phyloP scores from a whole-genome alignment of 225 moss, liverwort and hornwort genomes.

The Pseudisothecium myosuroides region DNA sequence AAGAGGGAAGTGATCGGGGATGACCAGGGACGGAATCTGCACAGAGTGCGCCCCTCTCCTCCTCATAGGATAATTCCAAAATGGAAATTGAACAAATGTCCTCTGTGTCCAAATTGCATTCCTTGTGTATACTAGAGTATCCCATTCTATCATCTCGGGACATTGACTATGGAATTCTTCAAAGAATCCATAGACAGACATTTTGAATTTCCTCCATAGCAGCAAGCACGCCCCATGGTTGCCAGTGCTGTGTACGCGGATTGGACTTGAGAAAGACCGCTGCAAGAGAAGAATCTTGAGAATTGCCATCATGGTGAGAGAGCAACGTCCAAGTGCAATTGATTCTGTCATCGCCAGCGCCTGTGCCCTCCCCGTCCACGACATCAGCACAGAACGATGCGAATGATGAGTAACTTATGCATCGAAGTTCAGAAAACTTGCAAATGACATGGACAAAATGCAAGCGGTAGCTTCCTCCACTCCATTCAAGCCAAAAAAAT shows the following conservation, averaged over 20 bases:
- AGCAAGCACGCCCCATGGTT: background rate
- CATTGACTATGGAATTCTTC: background rate
- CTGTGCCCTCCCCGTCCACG: background rate
- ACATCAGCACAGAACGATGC: background rate
- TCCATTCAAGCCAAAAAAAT: too few relatives aligned
- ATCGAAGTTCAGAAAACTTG: background rate
- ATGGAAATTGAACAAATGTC: background rate
- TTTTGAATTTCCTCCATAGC: background rate
- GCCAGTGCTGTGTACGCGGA: background rate
- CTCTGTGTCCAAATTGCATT: background rate
- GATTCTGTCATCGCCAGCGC: background rate
- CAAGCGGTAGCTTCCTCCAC: background rate
- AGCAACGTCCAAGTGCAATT: background rate
- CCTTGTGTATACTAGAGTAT: background rate
- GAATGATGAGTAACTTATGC: background rate
- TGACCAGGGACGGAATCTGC: constrained; percentile 6
- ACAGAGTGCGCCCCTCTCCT: constrained; percentile 40
- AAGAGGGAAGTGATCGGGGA: constrained; percentile 28
- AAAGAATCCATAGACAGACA: background rate
- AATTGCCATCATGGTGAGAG: background rate
- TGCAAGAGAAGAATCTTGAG: background rate
- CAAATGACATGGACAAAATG: background rate
- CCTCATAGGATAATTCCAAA: background rate
- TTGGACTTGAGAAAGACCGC: background rate
- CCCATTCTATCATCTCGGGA: background rate